These are phyloP conservation scores for Monascus purpureus DNA, from an alignment of 495 filamentous ascomycete genomes.

Conservation along the genomic window DNA sequence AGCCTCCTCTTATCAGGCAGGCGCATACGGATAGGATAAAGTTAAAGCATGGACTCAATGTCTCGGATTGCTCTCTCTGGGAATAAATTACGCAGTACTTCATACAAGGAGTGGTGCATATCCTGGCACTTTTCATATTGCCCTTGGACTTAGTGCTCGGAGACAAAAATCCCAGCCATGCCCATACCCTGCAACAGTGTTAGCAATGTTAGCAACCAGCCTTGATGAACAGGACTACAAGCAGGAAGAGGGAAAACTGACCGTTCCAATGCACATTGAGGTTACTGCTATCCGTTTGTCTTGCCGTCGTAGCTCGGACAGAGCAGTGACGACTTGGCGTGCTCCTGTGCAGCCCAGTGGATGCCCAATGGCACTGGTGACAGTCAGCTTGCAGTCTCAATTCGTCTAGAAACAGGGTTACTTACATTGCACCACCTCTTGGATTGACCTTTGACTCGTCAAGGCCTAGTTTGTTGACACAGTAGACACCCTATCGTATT, in stretches of 20 bases:
- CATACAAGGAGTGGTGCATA: too few species aligned
- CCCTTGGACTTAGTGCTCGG: constrained; percentile 37
- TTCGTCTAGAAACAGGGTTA: not conserved
- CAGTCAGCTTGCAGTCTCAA: constrained; percentile 1
- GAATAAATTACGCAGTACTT: too few species aligned
- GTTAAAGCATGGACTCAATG: too few species aligned
- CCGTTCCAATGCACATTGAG: constrained; percentile 78
- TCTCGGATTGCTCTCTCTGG: too few species aligned
- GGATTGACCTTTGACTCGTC: constrained; percentile 82
- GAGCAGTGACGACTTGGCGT: constrained; percentile 70
- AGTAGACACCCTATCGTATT: constrained; percentile 55
- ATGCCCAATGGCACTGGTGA: constrained; percentile 54
- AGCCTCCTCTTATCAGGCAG: too few species aligned
- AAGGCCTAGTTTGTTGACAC: constrained; percentile 59
- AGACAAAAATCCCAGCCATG: constrained; percentile 41
- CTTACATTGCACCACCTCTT: constrained; percentile 60
- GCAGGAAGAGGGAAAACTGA: constrained; percentile 15
- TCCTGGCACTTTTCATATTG: too few species aligned
- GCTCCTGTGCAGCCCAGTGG: constrained; percentile 68
- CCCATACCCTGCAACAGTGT: constrained; percentile 33
- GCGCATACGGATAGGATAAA: too few species aligned
- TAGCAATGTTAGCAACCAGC: not conserved
- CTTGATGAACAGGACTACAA: too few species aligned
- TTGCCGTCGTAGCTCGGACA: constrained; percentile 61
- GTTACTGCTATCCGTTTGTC: constrained; percentile 72